Conservation (phyloP, 805 yeast species). For the Myxozyma sirexii region DNA sequence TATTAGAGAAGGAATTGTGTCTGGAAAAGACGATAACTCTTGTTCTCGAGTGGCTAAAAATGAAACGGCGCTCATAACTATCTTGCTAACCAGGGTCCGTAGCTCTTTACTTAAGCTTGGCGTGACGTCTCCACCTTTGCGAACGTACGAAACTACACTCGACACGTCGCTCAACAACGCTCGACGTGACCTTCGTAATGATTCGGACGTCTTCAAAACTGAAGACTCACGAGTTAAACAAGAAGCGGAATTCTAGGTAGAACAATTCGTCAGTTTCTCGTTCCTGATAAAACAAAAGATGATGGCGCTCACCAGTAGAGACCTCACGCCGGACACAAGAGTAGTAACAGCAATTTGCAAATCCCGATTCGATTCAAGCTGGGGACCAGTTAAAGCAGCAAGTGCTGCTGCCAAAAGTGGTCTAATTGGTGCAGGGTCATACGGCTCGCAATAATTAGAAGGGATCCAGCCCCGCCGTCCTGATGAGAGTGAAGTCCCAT, state of each 20-base stretch:
- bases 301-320: slow-evolving; percentile 36
- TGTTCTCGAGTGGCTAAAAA: slow-evolving; percentile 41
- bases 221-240: slow-evolving; percentile 43
- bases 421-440: slow-evolving; percentile 42
- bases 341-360: slow-evolving; percentile 45
- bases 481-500: slow-evolving; percentile 44
- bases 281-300: not conserved
- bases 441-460: slow-evolving; percentile 46
- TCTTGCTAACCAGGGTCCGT: slow-evolving; percentile 40
- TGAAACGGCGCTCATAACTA: slow-evolving; percentile 41
- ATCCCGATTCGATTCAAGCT: slow-evolving; percentile 30
- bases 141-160: slow-evolving; percentile 45
- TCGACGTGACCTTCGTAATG: slow-evolving; percentile 42
- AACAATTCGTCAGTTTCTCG: not conserved
- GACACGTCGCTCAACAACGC: slow-evolving; percentile 46
- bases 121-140: slow-evolving; percentile 40
- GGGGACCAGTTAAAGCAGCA: slow-evolving; percentile 42
- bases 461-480: slow-evolving; percentile 50
- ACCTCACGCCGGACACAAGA: slow-evolving; percentile 45
- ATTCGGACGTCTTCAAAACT: slow-evolving; percentile 39
- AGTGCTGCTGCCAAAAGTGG: slow-evolving; percentile 45
- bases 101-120: slow-evolving; percentile 42
- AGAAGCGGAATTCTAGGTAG: slow-evolving; percentile 38
- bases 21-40: slow-evolving; percentile 20
- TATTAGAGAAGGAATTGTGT: not conserved